phyloP scores from a whole-genome alignment of 2,329 filamentous ascomycete species.

The Westerdykella ornata region DNA sequence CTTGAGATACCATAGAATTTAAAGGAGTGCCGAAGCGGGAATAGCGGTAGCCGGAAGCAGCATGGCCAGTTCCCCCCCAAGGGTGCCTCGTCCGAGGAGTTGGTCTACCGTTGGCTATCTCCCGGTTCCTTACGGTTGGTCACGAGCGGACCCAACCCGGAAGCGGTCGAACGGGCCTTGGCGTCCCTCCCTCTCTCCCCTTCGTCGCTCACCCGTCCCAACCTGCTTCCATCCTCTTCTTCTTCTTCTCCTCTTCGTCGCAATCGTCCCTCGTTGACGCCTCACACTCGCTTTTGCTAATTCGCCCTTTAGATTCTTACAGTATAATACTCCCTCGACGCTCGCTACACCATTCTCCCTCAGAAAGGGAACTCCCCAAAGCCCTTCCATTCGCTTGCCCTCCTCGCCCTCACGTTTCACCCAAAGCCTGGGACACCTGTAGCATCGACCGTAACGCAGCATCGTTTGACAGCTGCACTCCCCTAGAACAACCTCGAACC shows the following conservation, averaged over 20 bases:
- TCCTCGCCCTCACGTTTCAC: constrained; percentile 18
- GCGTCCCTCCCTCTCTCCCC: too few relatives aligned
- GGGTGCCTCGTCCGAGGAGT: too few relatives aligned
- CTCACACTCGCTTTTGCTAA: neutral
- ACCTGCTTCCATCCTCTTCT: too few relatives aligned
- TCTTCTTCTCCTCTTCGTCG: neutral
- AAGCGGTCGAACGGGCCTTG: too few relatives aligned
- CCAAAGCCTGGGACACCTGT: constrained; percentile 1
- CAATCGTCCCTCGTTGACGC: neutral
- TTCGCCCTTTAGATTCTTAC: neutral
- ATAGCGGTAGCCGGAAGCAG: too few relatives aligned
- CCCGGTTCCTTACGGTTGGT: too few relatives aligned
- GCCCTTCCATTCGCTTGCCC: constrained; percentile 10
- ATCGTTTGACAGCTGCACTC: constrained; percentile 25
- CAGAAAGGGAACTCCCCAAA: constrained; percentile 11
- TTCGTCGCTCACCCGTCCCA: too few relatives aligned
- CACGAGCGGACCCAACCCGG: too few relatives aligned
- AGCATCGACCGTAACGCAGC: neutral
- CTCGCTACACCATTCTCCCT: constrained; percentile 17
- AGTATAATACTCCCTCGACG: constrained; percentile 8
- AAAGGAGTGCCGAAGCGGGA: too few relatives aligned
- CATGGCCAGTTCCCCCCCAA: too few relatives aligned
- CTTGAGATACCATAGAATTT: too few relatives aligned
- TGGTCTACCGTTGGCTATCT: too few relatives aligned
- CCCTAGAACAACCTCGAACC: constrained; percentile 28